phyloP scores from a whole-genome alignment of 2,329 filamentous ascomycete species.

The Claviceps maximensis region DNA sequence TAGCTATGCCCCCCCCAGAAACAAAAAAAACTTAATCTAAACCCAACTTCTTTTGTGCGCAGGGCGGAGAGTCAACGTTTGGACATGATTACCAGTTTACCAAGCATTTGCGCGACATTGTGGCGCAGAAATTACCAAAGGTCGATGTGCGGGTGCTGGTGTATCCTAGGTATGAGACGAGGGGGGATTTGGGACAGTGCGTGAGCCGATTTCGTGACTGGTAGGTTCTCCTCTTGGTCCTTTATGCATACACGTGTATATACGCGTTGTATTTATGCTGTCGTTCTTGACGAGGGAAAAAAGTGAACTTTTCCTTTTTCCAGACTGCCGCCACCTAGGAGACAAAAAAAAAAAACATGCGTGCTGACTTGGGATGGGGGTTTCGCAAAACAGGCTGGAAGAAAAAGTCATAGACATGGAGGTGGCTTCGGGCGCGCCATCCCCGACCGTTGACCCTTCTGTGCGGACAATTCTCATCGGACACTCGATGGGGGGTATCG shows the following conservation, averaged over 20 bases:
- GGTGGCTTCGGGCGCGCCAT: conserved; percentile 65
- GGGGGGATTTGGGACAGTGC: conserved; percentile 59
- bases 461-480: conserved; percentile 73
- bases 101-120: conserved; percentile 51
- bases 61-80: conserved; percentile 71
- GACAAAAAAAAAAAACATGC: too few species aligned
- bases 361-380: too few species aligned
- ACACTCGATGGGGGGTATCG: conserved; percentile 88
- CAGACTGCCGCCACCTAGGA: too few species aligned
- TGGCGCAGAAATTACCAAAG: conserved; percentile 54
- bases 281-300: too few species aligned
- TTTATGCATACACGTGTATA: neutral
- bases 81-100: conserved; percentile 52
- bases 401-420: conserved; percentile 92
- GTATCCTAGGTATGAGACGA: conserved; percentile 76
- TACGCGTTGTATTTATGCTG: too few species aligned
- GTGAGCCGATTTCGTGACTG: conserved; percentile 65
- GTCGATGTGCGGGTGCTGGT: conserved; percentile 53
- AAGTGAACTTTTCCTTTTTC: too few species aligned
- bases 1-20: neutral
- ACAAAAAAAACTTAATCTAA: too few species aligned
- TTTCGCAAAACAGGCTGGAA: too few species aligned
- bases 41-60: neutral
- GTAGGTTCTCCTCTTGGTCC: conserved; percentile 24
- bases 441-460: conserved; percentile 74